Evolutionary conservation across 2,329 filamentous ascomycete genomes (phyloP).

Genomic region (Penicillium sp.): DNA sequence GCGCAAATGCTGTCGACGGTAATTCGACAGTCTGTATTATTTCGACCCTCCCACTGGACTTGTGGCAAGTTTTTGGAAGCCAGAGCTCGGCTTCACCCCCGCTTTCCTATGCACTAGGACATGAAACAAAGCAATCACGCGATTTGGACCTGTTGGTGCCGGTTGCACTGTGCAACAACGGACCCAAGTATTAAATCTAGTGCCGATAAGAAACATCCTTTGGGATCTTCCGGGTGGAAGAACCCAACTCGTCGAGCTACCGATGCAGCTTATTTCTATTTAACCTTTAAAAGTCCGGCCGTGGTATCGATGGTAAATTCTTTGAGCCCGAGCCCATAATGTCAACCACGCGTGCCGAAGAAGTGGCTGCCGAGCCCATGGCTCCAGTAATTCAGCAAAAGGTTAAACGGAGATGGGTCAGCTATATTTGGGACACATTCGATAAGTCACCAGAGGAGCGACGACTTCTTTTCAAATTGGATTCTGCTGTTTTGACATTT

Average conservation of each 20-base stretch:
- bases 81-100: not conserved
- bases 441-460: conserved; percentile 57
- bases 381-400: conserved; percentile 26
- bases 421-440: conserved; percentile 58
- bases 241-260: not conserved
- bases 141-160: not conserved
- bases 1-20: conserved; percentile 11
- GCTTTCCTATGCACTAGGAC: not conserved
- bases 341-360: conserved; percentile 19
- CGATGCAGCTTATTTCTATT: not conserved
- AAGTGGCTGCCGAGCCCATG: conserved; percentile 14
- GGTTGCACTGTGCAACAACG: not conserved
- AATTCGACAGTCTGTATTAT: conserved; percentile 5
- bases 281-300: not conserved
- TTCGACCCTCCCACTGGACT: not conserved
- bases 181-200: not conserved
- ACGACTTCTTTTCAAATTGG: conserved; percentile 54
- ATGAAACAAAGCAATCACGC: conserved; percentile 9
- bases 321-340: conserved; percentile 14
- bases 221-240: not conserved
- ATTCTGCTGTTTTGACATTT: conserved; percentile 54
- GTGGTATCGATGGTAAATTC: not conserved
- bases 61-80: not conserved
- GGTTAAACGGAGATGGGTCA: conserved; percentile 50
- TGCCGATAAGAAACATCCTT: not conserved